A percentile compares a stretch with the other conserved stretches of the same genome.
Conservation (phyloP, 2,329 filamentous ascomycete genomes). For the Colletotrichum tabaci region DNA sequence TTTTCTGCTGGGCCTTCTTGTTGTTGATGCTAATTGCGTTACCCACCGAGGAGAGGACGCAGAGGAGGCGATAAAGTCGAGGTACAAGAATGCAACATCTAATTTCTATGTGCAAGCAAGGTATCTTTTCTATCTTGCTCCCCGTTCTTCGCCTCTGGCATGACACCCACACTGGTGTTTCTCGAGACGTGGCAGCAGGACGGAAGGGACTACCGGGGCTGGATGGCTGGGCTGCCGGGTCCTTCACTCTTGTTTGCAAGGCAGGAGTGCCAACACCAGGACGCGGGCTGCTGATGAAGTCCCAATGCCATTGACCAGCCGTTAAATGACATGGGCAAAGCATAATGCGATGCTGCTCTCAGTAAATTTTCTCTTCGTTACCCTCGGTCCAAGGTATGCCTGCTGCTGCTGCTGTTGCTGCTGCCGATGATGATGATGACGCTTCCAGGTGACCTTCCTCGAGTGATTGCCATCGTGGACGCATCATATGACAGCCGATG, state of each 20-base stretch:
- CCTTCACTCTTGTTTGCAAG: neutral
- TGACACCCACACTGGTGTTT: neutral
- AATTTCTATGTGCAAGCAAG: neutral
- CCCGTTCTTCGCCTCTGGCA: too few species aligned
- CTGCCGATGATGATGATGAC: neutral
- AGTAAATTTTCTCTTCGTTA: neutral
- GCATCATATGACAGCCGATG: neutral
- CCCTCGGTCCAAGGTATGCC: neutral
- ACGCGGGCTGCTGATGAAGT: neutral
- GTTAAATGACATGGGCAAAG: neutral
- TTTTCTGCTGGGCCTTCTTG: constrained; percentile 26
- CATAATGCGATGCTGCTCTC: neutral
- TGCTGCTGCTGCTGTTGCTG: too few species aligned
- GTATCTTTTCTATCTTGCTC: neutral
- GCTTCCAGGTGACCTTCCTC: neutral
- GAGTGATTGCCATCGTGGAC: neutral
- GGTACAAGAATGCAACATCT: constrained; percentile 2
- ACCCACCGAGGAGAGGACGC: constrained; percentile 22
- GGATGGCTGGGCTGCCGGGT: neutral
- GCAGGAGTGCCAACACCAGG: neutral
- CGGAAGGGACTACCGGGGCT: constrained; percentile 10
- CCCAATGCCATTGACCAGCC: neutral
- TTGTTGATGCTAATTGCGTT: constrained; percentile 1
- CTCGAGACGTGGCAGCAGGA: neutral
- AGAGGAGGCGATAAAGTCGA: constrained; percentile 23